Evolutionary conservation across 495 filamentous ascomycete species (phyloP).

Genomic region (Penicillium canariense): DNA sequence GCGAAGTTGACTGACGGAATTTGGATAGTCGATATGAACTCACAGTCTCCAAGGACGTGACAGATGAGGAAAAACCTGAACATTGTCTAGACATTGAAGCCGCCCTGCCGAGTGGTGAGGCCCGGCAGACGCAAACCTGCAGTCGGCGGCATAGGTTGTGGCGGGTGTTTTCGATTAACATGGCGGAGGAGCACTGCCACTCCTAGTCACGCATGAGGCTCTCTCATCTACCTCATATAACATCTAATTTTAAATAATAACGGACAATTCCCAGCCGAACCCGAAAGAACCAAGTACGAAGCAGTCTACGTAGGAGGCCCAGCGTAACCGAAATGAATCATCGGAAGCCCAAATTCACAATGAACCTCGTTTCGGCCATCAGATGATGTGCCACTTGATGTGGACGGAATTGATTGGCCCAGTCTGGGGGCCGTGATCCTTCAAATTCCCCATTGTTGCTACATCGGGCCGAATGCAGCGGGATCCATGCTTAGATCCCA

Average conservation of each 20-base stretch:
- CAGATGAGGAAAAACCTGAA: neutral
- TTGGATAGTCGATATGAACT: neutral
- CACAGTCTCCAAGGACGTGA: neutral
- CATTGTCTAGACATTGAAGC: neutral
- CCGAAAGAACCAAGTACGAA: neutral
- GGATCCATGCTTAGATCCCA: neutral
- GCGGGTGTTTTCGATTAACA: neutral
- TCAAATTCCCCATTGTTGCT: neutral
- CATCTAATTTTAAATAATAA: neutral
- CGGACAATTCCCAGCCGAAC: too few species aligned
- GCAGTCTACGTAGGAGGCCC: neutral
- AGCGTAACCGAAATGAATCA: too few species aligned
- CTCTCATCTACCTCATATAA: neutral
- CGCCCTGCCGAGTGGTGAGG: neutral
- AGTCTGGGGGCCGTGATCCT: neutral
- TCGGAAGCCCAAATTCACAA: too few species aligned
- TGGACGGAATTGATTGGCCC: too few species aligned
- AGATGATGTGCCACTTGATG: too few species aligned
- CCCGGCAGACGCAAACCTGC: neutral
- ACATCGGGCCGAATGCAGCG: conserved; percentile 5
- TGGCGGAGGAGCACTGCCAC: neutral
- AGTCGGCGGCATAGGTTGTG: neutral
- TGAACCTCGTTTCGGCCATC: neutral
- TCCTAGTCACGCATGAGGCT: neutral
- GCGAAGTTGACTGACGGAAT: neutral